Conservation (phyloP, 169 alveolate genomes). For the Plasmodium vinckei region DNA sequence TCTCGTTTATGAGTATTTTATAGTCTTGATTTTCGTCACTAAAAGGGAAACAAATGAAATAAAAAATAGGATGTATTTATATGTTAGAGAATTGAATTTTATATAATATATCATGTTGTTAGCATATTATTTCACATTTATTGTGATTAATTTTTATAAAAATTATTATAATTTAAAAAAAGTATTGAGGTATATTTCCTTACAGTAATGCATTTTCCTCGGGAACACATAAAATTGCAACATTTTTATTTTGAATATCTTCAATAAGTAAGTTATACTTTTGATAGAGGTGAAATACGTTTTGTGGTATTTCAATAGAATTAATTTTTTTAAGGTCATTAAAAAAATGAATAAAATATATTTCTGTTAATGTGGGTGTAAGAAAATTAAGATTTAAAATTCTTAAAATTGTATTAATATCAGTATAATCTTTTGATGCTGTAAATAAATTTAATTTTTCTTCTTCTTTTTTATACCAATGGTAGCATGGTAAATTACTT, state of each 20-base stretch:
- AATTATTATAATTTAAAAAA: background rate
- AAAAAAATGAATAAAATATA: slow-evolving; percentile 69
- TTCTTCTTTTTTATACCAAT: slow-evolving; percentile 77
- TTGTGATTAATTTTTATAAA: background rate
- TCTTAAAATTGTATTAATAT: slow-evolving; percentile 47
- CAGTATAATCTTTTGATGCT: slow-evolving; percentile 41
- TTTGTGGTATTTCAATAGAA: slow-evolving; percentile 27
- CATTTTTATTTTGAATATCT: slow-evolving; percentile 43
- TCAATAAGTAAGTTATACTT: slow-evolving; percentile 61
- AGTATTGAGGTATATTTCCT: background rate
- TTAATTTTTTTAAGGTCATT: slow-evolving; percentile 52
- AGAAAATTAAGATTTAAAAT: slow-evolving; percentile 64
- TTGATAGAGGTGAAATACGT: slow-evolving; percentile 44
- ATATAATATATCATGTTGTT: too few relatives aligned
- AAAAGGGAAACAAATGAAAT: slow-evolving; percentile 7
- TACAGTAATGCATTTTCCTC: slow-evolving; percentile 68
- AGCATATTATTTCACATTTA: background rate
- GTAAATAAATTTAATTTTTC: slow-evolving; percentile 66
- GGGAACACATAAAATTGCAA: slow-evolving; percentile 64
- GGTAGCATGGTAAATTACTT: slow-evolving; percentile 70
- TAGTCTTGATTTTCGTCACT: slow-evolving; percentile 34
- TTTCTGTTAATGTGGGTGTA: slow-evolving; percentile 72
- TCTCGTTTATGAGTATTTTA: slow-evolving; percentile 52
- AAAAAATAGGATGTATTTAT: background rate
- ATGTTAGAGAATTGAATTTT: background rate